Conservation (phyloP, 2,329 filamentous ascomycete species). For the Trichoderma sp. region DNA sequence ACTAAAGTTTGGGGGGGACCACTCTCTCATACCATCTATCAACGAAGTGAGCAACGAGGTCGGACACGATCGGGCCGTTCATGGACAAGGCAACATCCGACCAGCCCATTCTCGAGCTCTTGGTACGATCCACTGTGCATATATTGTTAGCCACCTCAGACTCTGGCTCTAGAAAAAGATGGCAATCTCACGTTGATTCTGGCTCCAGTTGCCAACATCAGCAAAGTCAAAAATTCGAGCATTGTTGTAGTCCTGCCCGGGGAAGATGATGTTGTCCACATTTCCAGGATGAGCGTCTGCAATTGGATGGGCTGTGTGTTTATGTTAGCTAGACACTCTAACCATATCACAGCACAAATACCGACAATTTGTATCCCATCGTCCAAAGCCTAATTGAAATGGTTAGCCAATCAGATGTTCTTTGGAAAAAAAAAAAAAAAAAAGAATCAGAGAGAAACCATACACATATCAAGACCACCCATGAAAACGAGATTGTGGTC, state of each 20-base stretch:
- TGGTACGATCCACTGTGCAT: constrained; percentile 63
- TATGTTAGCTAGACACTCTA: constrained; percentile 17
- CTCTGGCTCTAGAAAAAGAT: neutral
- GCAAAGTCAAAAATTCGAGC: constrained; percentile 78
- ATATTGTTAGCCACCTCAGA: neutral
- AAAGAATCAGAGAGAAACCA: constrained; percentile 19
- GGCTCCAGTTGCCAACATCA: constrained; percentile 72
- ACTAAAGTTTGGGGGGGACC: neutral
- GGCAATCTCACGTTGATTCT: constrained; percentile 64
- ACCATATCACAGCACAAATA: neutral
- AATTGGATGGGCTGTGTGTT: constrained; percentile 62
- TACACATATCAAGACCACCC: constrained; percentile 82
- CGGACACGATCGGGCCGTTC: constrained; percentile 69
- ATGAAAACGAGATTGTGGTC: constrained; percentile 82
- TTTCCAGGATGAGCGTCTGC: constrained; percentile 79
- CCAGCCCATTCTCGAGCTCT: constrained; percentile 87
- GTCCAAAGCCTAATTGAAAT: constrained; percentile 60
- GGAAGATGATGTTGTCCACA: constrained; percentile 72
- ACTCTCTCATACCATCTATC: constrained; percentile 65
- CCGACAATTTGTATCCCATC: constrained; percentile 78
- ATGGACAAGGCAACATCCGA: constrained; percentile 79
- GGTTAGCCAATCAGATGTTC: constrained; percentile 25
- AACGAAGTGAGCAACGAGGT: constrained; percentile 73
- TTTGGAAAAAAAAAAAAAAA: neutral
- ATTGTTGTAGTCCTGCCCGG: constrained; percentile 92